Evolutionary conservation across 371 early-diverging fungal genomes (phyloP).

Genomic region (Chytridium lagenaria): DNA sequence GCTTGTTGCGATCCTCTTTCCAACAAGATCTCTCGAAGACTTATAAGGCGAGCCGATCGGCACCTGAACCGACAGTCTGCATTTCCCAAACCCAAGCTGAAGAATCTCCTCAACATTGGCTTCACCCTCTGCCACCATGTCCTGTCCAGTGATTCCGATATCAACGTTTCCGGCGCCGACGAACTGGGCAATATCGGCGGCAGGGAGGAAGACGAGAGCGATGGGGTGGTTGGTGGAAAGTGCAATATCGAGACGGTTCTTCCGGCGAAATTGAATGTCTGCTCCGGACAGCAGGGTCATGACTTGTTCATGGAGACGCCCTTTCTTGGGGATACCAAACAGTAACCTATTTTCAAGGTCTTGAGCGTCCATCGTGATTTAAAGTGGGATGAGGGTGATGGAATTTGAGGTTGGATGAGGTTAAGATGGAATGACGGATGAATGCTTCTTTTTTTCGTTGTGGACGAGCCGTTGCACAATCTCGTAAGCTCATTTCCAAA

Average conservation of each 20-base stretch:
- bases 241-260: slow-evolving; percentile 94
- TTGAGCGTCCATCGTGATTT: slow-evolving; percentile 44
- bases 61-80: slow-evolving; percentile 85
- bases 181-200: slow-evolving; percentile 92
- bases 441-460: too few relatives aligned
- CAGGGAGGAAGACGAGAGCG: slow-evolving; percentile 92
- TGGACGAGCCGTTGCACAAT: too few relatives aligned
- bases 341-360: slow-evolving; percentile 69
- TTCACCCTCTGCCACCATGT: slow-evolving; percentile 84
- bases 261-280: slow-evolving; percentile 92
- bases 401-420: too few relatives aligned
- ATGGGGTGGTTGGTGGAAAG: slow-evolving; percentile 90
- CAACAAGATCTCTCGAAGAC: slow-evolving; percentile 75
- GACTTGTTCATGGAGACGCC: slow-evolving; percentile 90
- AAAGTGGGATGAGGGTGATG: too few relatives aligned
- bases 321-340: slow-evolving; percentile 98
- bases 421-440: too few relatives aligned
- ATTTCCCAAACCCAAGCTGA: slow-evolving; percentile 89
- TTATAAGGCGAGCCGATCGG: slow-evolving; percentile 46
- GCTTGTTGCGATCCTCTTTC: slow-evolving; percentile 92
- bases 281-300: slow-evolving; percentile 74
- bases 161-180: slow-evolving; percentile 94
- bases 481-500: too few relatives aligned
- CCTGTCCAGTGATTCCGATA: slow-evolving; percentile 92
- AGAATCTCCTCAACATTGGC: slow-evolving; percentile 76